Percentiles rank a stretch among this genome's conserved stretches.
phyloP scores from a whole-genome alignment of 164 flowering plant genomes.

The Sedum album region DNA sequence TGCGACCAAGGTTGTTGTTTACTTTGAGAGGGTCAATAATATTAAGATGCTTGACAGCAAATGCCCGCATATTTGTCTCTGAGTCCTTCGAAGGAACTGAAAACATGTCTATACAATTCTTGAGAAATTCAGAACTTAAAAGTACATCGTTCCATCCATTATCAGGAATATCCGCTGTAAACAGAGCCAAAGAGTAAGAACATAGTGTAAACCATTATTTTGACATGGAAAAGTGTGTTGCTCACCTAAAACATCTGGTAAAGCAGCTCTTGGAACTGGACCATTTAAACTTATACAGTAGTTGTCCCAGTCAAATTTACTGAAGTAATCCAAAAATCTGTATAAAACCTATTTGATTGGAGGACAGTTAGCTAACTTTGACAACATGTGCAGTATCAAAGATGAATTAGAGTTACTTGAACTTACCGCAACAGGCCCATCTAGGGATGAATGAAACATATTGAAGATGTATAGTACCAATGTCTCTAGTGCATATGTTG shows the following conservation, averaged over 20 bases:
- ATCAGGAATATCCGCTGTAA: constrained; percentile 27
- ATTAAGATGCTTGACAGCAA: constrained; percentile 39
- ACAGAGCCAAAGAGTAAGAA: not conserved
- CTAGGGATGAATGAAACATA: constrained; percentile 34
- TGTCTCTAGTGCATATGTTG: constrained; percentile 57
- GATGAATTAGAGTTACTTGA: not conserved
- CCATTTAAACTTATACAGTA: constrained; percentile 43
- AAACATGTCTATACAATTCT: constrained; percentile 24
- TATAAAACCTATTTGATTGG: constrained; percentile 28
- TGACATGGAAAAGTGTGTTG: not conserved
- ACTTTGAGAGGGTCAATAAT: constrained; percentile 71
- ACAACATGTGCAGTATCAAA: not conserved
- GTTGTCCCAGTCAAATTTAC: constrained; percentile 57
- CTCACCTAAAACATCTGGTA: constrained; percentile 37
- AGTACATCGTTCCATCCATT: constrained; percentile 17
- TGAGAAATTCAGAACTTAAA: constrained; percentile 33
- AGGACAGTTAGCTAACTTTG: not conserved
- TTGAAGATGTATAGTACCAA: constrained; percentile 41
- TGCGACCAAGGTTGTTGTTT: constrained; percentile 83
- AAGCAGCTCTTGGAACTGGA: constrained; percentile 30
- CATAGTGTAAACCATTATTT: not conserved
- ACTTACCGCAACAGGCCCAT: constrained; percentile 45
- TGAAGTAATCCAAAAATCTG: constrained; percentile 41
- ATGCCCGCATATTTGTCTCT: constrained; percentile 21
- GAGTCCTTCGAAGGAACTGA: constrained; percentile 19